Evolutionary conservation across 352 stramenopile genomes (phyloP).

Genomic region (Plasmopara muralis): DNA sequence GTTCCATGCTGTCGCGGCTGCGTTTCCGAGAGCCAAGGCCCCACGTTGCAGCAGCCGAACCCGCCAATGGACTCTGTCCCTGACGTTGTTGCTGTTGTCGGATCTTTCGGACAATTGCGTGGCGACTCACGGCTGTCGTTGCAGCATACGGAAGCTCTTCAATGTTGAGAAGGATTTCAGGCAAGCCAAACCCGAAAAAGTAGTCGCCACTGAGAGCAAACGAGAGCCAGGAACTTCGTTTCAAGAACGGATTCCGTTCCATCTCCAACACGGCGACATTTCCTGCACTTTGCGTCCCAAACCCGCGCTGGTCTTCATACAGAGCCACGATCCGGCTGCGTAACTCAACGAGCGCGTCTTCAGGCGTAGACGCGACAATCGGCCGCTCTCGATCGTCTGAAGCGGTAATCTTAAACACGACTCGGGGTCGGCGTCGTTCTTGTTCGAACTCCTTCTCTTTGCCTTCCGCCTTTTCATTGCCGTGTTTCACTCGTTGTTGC

Average conservation of each 20-base stretch:
- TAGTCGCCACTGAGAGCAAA: conserved; percentile 68
- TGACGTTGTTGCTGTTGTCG: conserved; percentile 36
- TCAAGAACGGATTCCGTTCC: conserved; percentile 65
- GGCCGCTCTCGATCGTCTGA: conserved; percentile 60
- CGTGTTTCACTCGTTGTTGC: conserved; percentile 14
- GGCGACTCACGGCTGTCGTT: conserved; percentile 56
- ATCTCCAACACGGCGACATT: conserved; percentile 7
- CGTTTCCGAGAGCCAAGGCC: conserved; percentile 19
- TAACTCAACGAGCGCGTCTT: conserved; percentile 66
- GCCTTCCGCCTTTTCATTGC: not conserved
- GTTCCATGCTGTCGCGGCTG: conserved; percentile 21
- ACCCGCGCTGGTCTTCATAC: conserved; percentile 55
- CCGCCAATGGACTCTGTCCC: conserved; percentile 26
- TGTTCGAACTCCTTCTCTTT: conserved; percentile 14
- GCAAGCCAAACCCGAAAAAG: conserved; percentile 79
- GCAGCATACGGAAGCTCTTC: conserved; percentile 67
- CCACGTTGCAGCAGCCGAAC: conserved; percentile 22
- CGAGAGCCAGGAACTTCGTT: conserved; percentile 71
- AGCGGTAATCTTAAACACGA: conserved; percentile 72
- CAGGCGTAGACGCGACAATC: conserved; percentile 54
- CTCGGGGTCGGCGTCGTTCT: conserved; percentile 18
- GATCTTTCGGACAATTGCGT: conserved; percentile 32
- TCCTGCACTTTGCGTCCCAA: conserved; percentile 9
- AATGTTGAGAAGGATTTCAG: conserved; percentile 56
- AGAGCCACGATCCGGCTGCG: conserved; percentile 64